phyloP scores from a whole-genome alignment of 2,329 filamentous ascomycete species.

The Monilinia polystroma region DNA sequence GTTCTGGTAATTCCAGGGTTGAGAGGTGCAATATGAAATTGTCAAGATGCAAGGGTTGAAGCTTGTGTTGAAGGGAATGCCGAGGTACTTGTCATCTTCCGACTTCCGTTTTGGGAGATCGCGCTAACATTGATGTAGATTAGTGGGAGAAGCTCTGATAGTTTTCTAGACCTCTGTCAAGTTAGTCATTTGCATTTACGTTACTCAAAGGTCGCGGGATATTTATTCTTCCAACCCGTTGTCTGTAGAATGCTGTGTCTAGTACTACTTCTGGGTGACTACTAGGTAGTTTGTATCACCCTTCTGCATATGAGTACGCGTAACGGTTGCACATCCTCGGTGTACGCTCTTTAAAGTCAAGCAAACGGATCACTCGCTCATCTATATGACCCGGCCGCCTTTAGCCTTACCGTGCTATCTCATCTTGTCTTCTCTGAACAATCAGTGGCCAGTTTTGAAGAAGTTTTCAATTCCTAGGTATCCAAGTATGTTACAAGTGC shows the following conservation, averaged over 20 bases:
- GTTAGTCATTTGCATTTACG: slow-evolving; percentile 6
- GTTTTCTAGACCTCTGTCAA: slow-evolving; percentile 7
- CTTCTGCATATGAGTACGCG: background rate
- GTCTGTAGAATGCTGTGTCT: background rate
- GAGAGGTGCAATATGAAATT: background rate
- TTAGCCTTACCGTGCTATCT: background rate
- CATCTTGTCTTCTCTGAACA: background rate
- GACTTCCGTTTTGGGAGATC: background rate
- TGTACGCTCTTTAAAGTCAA: background rate
- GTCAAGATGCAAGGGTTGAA: slow-evolving; percentile 5
- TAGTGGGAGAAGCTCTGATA: background rate
- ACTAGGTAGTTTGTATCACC: background rate
- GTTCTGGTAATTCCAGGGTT: background rate
- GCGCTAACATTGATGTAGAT: background rate
- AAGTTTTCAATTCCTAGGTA: background rate
- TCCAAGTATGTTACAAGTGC: background rate
- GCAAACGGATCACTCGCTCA: background rate
- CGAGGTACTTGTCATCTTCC: slow-evolving; percentile 16
- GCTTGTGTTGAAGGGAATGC: slow-evolving; percentile 16
- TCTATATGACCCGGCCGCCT: background rate
- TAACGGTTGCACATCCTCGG: background rate
- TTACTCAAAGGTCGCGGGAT: background rate
- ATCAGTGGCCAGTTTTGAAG: background rate
- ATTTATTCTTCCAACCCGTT: background rate
- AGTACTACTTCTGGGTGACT: background rate